Conservation (phyloP, 2,329 filamentous ascomycete species). For the Hirsutella rhossiliensis region DNA sequence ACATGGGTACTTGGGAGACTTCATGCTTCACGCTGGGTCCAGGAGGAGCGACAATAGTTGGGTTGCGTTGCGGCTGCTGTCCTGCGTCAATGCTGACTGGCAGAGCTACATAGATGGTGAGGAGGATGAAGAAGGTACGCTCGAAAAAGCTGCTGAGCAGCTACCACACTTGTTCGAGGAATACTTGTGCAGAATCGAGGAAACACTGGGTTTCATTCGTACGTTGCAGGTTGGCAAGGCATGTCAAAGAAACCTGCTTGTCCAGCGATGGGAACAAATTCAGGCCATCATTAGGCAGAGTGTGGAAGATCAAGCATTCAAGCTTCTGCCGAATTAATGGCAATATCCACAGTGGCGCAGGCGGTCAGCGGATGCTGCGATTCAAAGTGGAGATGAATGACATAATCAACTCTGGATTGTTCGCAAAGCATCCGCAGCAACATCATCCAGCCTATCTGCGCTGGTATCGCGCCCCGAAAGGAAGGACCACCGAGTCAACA, state of each 20-base stretch:
- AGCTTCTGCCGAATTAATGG: too few relatives aligned
- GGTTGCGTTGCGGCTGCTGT: constrained; percentile 33
- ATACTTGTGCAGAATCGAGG: constrained; percentile 19
- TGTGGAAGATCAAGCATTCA: too few relatives aligned
- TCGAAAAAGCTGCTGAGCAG: constrained; percentile 23
- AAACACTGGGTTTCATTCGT: constrained; percentile 17
- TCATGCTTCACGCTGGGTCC: constrained; percentile 32
- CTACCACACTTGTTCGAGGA: constrained; percentile 25
- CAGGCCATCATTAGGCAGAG: constrained; percentile 18
- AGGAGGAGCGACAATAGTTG: constrained; percentile 40
- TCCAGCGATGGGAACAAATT: constrained; percentile 32
- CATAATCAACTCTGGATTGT: too few relatives aligned
- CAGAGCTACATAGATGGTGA: constrained; percentile 28
- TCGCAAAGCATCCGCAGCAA: too few relatives aligned
- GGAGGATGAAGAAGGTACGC: constrained; percentile 33
- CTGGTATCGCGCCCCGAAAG: too few relatives aligned
- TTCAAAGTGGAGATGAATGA: too few relatives aligned
- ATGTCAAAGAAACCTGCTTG: constrained; percentile 24
- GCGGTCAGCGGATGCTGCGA: too few relatives aligned
- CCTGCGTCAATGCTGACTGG: constrained; percentile 16
- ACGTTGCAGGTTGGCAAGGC: constrained; percentile 16
- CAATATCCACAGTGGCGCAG: too few relatives aligned
- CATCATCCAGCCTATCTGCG: too few relatives aligned
- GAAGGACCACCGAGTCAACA: too few relatives aligned
- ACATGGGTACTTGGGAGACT: constrained; percentile 36